phyloP scores from a whole-genome alignment of 495 filamentous ascomycete genomes.

The Monascus purpureus region DNA sequence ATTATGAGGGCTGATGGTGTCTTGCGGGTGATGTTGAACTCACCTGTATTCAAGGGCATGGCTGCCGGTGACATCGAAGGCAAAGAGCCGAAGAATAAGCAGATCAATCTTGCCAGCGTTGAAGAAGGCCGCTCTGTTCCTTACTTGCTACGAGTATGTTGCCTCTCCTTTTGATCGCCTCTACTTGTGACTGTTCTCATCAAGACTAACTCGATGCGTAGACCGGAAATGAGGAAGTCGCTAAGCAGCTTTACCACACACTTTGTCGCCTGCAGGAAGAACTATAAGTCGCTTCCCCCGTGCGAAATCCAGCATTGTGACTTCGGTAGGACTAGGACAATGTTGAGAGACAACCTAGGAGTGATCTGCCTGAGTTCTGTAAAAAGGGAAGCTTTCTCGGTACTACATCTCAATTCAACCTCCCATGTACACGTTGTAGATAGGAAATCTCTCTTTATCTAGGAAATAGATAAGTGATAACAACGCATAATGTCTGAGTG shows the following conservation, averaged over 20 bases:
- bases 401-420: too few relatives aligned
- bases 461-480: too few relatives aligned
- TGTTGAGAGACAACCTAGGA: too few relatives aligned
- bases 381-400: too few relatives aligned
- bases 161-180: not conserved
- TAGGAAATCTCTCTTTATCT: too few relatives aligned
- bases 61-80: conserved; percentile 46
- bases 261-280: conserved; percentile 21
- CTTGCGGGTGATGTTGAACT: conserved; percentile 76
- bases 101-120: conserved; percentile 47
- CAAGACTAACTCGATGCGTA: conserved; percentile 12
- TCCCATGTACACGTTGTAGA: too few relatives aligned
- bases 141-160: conserved; percentile 57
- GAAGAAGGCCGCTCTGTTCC: conserved; percentile 43
- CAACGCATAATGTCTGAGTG: too few relatives aligned
- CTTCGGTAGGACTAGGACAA: too few relatives aligned
- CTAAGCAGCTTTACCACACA: conserved; percentile 26
- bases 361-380: too few relatives aligned
- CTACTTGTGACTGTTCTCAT: not conserved
- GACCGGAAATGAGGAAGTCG: conserved; percentile 27
- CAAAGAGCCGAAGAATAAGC: conserved; percentile 35
- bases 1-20: conserved; percentile 82
- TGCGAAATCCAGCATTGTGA: not conserved
- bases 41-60: conserved; percentile 58
- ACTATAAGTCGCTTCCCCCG: conserved; percentile 7